phyloP scores from a whole-genome alignment of 352 stramenopile genomes.

The Globisporangium yorkense region DNA sequence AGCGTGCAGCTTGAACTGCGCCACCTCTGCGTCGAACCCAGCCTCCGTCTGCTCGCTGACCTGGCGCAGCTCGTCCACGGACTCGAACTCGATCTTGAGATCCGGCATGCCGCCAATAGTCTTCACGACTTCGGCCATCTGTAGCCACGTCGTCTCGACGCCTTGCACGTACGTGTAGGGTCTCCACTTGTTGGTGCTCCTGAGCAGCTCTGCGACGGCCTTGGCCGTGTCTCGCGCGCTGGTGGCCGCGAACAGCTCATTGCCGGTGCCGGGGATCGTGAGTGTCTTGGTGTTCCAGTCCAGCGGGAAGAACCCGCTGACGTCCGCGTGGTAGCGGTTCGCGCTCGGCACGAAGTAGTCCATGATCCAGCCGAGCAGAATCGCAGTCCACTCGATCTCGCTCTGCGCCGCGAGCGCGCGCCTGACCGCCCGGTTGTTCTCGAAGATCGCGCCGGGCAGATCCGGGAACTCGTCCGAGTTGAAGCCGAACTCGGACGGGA shows the following conservation, averaged over 20 bases:
- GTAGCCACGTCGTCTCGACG: conserved; percentile 26
- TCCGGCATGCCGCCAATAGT: background rate
- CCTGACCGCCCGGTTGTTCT: conserved; percentile 8
- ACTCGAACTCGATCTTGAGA: background rate
- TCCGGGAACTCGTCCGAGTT: conserved; percentile 26
- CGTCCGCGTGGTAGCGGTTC: conserved; percentile 22
- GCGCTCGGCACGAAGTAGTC: conserved; percentile 25
- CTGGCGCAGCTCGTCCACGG: background rate
- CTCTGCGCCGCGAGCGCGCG: conserved; percentile 19
- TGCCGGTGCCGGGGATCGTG: conserved; percentile 23
- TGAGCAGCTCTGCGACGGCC: conserved; percentile 15
- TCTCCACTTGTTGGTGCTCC: conserved; percentile 19
- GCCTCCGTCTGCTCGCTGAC: conserved; percentile 7
- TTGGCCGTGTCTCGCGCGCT: conserved; percentile 20
- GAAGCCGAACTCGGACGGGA: conserved; percentile 29
- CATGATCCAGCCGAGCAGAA: conserved; percentile 23
- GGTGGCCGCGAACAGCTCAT: conserved; percentile 21
- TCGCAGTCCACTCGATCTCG: conserved; percentile 30
- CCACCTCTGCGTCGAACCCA: background rate
- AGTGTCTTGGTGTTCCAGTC: conserved; percentile 25
- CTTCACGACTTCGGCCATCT: conserved; percentile 2
- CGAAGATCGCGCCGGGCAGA: background rate
- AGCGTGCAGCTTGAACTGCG: conserved; percentile 20
- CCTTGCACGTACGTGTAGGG: conserved; percentile 25
- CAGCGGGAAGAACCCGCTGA: conserved; percentile 8